Conservation (phyloP, 345 rosid genomes). For the Murraya koenigii region DNA sequence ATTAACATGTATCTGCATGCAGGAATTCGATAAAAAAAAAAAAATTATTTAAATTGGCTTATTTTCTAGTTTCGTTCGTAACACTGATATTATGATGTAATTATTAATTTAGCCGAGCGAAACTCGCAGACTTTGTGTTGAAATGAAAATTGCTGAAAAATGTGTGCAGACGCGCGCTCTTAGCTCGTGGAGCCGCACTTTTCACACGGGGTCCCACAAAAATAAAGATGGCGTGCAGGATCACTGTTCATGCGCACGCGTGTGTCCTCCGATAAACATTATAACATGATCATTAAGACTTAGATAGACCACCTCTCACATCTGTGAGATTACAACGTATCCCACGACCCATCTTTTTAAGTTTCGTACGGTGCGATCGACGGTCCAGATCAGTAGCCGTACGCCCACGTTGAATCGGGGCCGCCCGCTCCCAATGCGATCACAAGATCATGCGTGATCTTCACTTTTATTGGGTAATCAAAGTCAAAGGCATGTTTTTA, state of each 20-base stretch:
- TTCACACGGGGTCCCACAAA: slow-evolving; percentile 19
- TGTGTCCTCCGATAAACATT: slow-evolving; percentile 20
- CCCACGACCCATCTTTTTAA: background rate
- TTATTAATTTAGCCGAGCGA: no score
- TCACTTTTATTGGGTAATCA: background rate
- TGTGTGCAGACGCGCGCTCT: background rate
- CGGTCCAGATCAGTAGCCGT: background rate
- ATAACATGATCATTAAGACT: slow-evolving; percentile 33
- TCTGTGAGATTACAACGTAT: slow-evolving; percentile 18
- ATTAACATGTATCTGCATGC: no score
- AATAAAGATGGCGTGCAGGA: slow-evolving; percentile 10
- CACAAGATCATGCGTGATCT: slow-evolving; percentile 17
- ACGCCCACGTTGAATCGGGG: background rate
- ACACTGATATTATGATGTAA: no score
- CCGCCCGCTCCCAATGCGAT: slow-evolving; percentile 5
- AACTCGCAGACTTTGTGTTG: no score
- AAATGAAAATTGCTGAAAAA: no score
- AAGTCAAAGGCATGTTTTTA: slow-evolving; percentile 14
- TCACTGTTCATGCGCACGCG: slow-evolving; percentile 43
- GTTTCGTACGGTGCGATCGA: background rate
- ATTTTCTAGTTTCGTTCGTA: no score
- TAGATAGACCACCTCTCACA: slow-evolving; percentile 21
- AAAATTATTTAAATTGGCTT: no score
- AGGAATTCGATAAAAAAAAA: no score
- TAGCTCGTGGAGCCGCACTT: slow-evolving; percentile 3